Evolutionary conservation across 176 grass and related monocot genomes (phyloP).

Genomic region (Ensete glaucum): DNA sequence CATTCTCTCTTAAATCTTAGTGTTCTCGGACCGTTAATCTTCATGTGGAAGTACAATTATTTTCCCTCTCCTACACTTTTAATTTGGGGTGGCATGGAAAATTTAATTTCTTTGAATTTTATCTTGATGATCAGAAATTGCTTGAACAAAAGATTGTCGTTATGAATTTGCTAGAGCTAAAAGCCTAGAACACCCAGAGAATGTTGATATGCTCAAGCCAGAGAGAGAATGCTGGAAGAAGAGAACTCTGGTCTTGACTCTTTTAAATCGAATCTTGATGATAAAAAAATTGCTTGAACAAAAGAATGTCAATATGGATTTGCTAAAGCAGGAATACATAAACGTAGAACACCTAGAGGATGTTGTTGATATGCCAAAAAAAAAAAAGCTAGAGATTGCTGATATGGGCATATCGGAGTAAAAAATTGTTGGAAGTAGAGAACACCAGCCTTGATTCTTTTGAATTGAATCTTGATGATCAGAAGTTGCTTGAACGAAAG

Average conservation of each 20-base stretch:
- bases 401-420: neutral
- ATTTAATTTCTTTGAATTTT: conserved; percentile 12
- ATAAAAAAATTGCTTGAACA: conserved; percentile 2
- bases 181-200: too few species aligned
- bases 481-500: too few species aligned
- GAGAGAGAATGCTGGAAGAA: too few species aligned
- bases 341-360: conserved; percentile 18
- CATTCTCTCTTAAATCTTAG: too few species aligned
- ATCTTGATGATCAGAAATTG: neutral
- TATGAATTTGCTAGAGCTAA: conserved; percentile 24
- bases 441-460: neutral
- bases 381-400: neutral
- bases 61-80: too few species aligned
- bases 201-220: too few species aligned
- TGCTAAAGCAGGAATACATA: conserved; percentile 24
- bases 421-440: neutral
- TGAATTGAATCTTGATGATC: neutral
- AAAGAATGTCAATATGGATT: conserved; percentile 19
- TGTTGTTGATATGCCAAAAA: neutral
- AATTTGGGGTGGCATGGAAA: too few species aligned
- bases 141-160: conserved; percentile 13
- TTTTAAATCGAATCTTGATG: too few species aligned
- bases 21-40: too few species aligned
- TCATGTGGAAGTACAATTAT: too few species aligned
- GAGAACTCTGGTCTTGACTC: too few species aligned